Evolutionary conservation across 768 basidiomycete genomes (phyloP).

Genomic region (Pisolithus sp.): DNA sequence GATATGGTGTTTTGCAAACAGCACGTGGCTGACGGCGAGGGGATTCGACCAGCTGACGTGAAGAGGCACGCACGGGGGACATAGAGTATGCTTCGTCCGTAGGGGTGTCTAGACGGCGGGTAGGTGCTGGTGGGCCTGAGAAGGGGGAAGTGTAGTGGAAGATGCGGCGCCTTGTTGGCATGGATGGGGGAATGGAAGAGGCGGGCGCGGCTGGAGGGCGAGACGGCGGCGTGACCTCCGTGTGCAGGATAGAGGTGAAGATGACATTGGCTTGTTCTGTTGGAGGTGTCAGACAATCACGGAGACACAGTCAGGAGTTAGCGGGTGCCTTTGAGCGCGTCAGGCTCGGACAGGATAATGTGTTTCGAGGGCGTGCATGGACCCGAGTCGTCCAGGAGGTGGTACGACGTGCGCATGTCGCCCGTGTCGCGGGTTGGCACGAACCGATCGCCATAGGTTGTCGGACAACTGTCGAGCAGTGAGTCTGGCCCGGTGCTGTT

Average conservation of each 20-base stretch:
- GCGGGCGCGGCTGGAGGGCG: slow-evolving; percentile 37
- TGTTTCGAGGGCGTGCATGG: slow-evolving; percentile 58
- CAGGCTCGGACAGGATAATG: slow-evolving; percentile 62
- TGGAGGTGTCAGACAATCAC: slow-evolving; percentile 10
- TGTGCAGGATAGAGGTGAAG: slow-evolving; percentile 70
- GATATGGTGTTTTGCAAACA: slow-evolving; percentile 92
- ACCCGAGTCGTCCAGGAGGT: slow-evolving; percentile 49
- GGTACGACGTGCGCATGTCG: slow-evolving; percentile 57
- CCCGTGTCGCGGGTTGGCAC: slow-evolving; percentile 54
- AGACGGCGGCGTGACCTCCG: slow-evolving; percentile 67
- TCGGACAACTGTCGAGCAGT: slow-evolving; percentile 29
- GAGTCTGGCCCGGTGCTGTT: slow-evolving; percentile 46
- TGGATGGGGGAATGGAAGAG: slow-evolving; percentile 36
- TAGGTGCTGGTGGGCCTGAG: slow-evolving; percentile 48
- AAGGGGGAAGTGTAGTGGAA: slow-evolving; percentile 66
- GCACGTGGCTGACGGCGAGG: slow-evolving; percentile 75
- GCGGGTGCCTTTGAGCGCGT: slow-evolving; percentile 62
- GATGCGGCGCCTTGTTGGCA: slow-evolving; percentile 50
- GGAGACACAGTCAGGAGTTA: slow-evolving; percentile 2
- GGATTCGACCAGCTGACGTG: slow-evolving; percentile 74
- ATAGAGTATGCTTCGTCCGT: slow-evolving; percentile 86
- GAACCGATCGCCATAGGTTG: slow-evolving; percentile 54
- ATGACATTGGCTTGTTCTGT: slow-evolving; percentile 81
- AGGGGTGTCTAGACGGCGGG: slow-evolving; percentile 68
- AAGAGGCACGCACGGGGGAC: slow-evolving; percentile 82